Evolutionary conservation across 257 asterid species (phyloP), one percentile per base, ranked within the genome.

Genomic region (Cinchona pubescens): DNA sequence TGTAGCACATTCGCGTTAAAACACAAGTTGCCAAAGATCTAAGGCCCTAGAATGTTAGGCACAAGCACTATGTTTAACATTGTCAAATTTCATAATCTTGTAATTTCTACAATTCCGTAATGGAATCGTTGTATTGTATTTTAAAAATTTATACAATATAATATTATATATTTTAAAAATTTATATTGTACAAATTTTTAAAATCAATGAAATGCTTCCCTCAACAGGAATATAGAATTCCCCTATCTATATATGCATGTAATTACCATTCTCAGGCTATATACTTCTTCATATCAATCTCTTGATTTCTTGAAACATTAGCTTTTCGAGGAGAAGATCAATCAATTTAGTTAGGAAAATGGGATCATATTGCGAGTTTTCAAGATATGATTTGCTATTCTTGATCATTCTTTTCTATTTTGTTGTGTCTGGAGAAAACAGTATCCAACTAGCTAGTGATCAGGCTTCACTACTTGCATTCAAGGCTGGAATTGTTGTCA

Each of bases 31-130:
- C 89, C 92, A 87, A 89, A 82, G 30, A 80, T 84, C 78, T 81
- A 80, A 48, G 92, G 90, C 93, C 89, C 90, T 92, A 84, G n/a
- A 82, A 80, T 48, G 74, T 92, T 92, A 91, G 97, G 97, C 93
- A 82, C 67, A 76, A 40, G 42, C 21, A 77, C 7, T 51, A 59
- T 34, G 19, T 70, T 71, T 40, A 53, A 34, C 10, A 27, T 29
- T 73, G 27, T 72, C 34, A 35, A 2, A 10, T 43, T 73, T 69
- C 42, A 27, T 61, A 69, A 60, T 48, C 34, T 48, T 66, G 30
- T 49, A 34, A 29, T 34, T n/a, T n/a, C n/a, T n/a, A n/a, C n/a
- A n/a, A n/a, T n/a, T n/a, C n/a, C n/a, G n/a, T n/a, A n/a, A n/a
- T n/a, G n/a, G n/a, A n/a, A n/a, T n/a, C n/a, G n/a, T n/a, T n/a